Evolutionary conservation across 768 basidiomycete genomes (phyloP).

Genomic region (Rhodocollybia butyracea): DNA sequence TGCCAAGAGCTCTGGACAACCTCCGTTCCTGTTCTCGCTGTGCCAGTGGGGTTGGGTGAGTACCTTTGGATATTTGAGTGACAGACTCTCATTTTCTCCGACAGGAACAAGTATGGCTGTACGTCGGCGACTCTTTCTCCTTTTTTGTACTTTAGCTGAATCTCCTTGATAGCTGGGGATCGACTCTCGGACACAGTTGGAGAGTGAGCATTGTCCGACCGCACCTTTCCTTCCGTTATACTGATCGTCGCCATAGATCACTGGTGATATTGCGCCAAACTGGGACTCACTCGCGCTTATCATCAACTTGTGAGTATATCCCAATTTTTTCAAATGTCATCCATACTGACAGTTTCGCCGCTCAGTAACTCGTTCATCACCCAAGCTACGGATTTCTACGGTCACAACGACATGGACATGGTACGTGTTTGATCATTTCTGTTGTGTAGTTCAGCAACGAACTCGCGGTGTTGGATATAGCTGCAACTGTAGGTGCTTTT

Average conservation of each 20-base stretch:
- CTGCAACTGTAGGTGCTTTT: conserved; percentile 46
- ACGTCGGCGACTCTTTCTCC: conserved; percentile 12
- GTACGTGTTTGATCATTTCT: conserved; percentile 27
- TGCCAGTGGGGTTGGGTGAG: conserved; percentile 67
- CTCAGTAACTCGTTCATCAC: conserved; percentile 64
- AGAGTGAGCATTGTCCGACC: conserved; percentile 36
- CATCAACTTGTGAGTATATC: conserved; percentile 49
- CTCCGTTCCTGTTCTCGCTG: conserved; percentile 54
- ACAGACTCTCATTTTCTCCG: not conserved
- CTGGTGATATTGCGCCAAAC: conserved; percentile 43
- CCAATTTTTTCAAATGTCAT: not conserved
- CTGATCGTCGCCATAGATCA: conserved; percentile 36
- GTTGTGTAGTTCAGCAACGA: not conserved
- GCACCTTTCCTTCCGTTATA: conserved; percentile 3
- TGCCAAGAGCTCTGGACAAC: conserved; percentile 38
- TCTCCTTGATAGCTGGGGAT: conserved; percentile 47
- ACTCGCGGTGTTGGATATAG: conserved; percentile 21
- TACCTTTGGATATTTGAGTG: no score
- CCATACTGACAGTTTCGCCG: not conserved
- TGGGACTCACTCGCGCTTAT: conserved; percentile 59
- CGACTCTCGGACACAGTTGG: conserved; percentile 63
- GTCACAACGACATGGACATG: conserved; percentile 69
- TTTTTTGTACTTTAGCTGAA: not conserved
- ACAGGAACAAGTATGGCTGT: conserved; percentile 50
- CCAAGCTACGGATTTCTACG: conserved; percentile 61